Conservation (phyloP, 2,329 filamentous ascomycete genomes). For the Fusarium globosum region DNA sequence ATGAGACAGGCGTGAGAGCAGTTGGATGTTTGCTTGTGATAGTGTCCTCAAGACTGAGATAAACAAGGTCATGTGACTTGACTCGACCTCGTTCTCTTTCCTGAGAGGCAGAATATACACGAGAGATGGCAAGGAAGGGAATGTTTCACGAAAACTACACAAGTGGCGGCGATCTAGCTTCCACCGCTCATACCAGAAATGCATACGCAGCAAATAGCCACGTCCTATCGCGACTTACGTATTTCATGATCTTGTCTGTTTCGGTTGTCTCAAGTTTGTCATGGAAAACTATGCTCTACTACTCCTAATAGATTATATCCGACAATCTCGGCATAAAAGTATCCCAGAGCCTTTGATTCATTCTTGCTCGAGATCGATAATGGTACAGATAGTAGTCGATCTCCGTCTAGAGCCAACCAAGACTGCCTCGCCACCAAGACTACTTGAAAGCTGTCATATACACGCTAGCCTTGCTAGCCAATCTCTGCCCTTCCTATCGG, state of each 20-base stretch:
- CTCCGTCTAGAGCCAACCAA: constrained; percentile 5
- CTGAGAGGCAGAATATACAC: neutral
- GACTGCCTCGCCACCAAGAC: constrained; percentile 7
- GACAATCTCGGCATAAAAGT: neutral
- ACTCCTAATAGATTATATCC: neutral
- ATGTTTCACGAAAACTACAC: neutral
- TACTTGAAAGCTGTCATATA: neutral
- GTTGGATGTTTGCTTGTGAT: neutral
- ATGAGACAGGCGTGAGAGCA: constrained; percentile 15
- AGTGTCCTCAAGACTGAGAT: neutral
- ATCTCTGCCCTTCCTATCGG: neutral
- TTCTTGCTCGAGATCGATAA: neutral
- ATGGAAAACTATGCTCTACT: neutral
- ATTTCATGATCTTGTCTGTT: neutral
- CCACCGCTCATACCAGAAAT: neutral
- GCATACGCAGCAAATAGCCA: neutral
- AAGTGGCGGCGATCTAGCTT: neutral
- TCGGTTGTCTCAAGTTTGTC: neutral
- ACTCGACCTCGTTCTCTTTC: neutral
- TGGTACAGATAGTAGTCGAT: neutral
- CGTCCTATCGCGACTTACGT: neutral
- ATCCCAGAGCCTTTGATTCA: neutral
- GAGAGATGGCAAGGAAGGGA: neutral
- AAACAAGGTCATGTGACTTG: constrained; percentile 19
- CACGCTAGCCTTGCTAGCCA: neutral